A percentile compares a stretch with the other conserved stretches of the same genome.
Evolutionary conservation across 768 basidiomycete genomes (phyloP).

Genomic region (Boletus rufocinnamomeus): DNA sequence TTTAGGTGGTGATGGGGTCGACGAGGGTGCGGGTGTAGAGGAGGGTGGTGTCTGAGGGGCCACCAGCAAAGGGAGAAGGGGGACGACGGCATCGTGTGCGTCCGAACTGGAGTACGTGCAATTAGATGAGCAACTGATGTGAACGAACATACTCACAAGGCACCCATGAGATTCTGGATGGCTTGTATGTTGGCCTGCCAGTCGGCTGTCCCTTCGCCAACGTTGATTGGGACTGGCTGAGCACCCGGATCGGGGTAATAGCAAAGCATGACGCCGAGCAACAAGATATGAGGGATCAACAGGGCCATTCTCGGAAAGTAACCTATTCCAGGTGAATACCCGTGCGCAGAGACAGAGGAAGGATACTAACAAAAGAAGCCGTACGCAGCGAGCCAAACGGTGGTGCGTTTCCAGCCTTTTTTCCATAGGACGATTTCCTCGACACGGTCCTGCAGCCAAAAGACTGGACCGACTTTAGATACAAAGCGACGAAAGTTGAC

Average conservation of each 20-base stretch:
- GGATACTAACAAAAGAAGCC: slow-evolving; percentile 71
- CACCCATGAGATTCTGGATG: slow-evolving; percentile 90
- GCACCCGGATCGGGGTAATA: slow-evolving; percentile 51
- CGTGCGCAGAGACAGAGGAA: background rate
- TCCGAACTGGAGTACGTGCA: slow-evolving; percentile 56
- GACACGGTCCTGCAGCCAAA: slow-evolving; percentile 87
- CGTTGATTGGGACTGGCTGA: slow-evolving; percentile 38
- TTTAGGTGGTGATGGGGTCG: slow-evolving; percentile 50
- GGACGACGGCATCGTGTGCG: slow-evolving; percentile 51
- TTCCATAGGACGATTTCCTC: slow-evolving; percentile 59
- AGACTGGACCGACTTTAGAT: slow-evolving; percentile 71
- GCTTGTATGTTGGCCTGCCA: slow-evolving; percentile 89
- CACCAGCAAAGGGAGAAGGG: slow-evolving; percentile 44
- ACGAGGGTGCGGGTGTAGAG: slow-evolving; percentile 45
- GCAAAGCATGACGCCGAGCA: slow-evolving; percentile 67
- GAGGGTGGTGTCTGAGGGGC: slow-evolving; percentile 48
- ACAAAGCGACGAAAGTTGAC: slow-evolving; percentile 42
- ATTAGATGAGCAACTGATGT: background rate
- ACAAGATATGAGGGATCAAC: slow-evolving; percentile 61
- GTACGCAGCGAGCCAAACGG: slow-evolving; percentile 74
- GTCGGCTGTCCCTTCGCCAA: slow-evolving; percentile 66
- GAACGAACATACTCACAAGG: slow-evolving; percentile 50
- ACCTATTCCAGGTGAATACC: slow-evolving; percentile 43
- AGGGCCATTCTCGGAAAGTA: slow-evolving; percentile 74
- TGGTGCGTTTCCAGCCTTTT: slow-evolving; percentile 64